Conservation (phyloP, 805 yeast genomes). For the Pichia membranifaciens region DNA sequence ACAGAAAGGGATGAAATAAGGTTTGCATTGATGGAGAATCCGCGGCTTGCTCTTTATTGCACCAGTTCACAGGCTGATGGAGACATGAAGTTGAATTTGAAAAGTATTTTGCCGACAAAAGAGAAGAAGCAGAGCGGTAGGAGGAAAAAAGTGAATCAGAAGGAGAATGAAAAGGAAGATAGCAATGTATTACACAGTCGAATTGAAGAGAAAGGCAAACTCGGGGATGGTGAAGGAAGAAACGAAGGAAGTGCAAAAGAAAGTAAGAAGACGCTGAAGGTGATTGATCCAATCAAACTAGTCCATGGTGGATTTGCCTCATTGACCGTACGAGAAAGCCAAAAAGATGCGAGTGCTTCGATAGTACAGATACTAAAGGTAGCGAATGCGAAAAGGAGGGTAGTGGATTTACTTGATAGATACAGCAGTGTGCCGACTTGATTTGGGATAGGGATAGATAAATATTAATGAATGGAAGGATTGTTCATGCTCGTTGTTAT, state of each 20-base stretch:
- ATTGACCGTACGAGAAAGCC: constrained; percentile 17
- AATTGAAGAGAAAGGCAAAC: background rate
- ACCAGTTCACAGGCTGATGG: constrained; percentile 19
- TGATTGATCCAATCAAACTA: constrained; percentile 20
- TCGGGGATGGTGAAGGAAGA: constrained; percentile 13
- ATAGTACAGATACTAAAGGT: constrained; percentile 14
- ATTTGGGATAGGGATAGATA: background rate
- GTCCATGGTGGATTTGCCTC: constrained; percentile 28
- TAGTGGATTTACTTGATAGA: constrained; percentile 8
- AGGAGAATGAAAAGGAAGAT: constrained; percentile 6
- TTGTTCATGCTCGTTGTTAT: too few relatives aligned
- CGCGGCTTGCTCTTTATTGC: constrained; percentile 6
- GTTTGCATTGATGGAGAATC: constrained; percentile 4
- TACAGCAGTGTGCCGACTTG: too few relatives aligned
- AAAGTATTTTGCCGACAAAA: background rate
- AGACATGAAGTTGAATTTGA: constrained; percentile 5
- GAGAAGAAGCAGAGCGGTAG: background rate
- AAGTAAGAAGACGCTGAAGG: background rate
- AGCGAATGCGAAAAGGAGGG: constrained; percentile 9
- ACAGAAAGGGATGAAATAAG: constrained; percentile 16
- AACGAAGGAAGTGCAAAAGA: constrained; percentile 11
- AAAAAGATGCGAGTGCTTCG: constrained; percentile 12
- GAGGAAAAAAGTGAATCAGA: constrained; percentile 14
- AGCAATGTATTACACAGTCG: background rate
- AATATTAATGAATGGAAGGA: too few relatives aligned